Base-by-base conservation (phyloP, 495 filamentous ascomycete genomes). In the Letharia lupina region DNA sequence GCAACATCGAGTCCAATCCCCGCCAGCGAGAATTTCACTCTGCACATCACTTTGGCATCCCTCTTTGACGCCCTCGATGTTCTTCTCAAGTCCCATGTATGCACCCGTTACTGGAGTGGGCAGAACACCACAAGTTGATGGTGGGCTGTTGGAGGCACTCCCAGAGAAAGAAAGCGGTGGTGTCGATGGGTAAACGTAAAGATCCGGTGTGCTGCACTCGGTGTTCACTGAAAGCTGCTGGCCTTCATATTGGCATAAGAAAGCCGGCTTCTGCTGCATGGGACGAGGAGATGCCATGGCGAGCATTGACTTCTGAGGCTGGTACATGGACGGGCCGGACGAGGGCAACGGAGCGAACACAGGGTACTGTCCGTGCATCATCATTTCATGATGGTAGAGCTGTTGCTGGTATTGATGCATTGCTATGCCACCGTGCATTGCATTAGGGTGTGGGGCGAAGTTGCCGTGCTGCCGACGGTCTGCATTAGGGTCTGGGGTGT, bases 71-170 rank as follows among this genome's bases (percentile, higher is more conserved):
- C 88, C 87, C 71, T 92, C 87, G 64, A 91, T 82, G 67, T 84
- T 86, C 41, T 91, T 86, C 42, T 91, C 89, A 45, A 88, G 79
- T 7, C 84, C 77, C 72, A 91, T 88, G 77, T 92, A 92, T 78
- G 87, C 80, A 65, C 88, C 89, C 71, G 88, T 88, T 65, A 93
- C 78, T 33, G 94, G 93, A 15, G 93, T 96, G 58, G 87, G 88
- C 63, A 96, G 77, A 62, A 89, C 78, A 54, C 89, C 89, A 70
- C 83, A 88, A 74, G 83, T 90, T 8, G 85, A 86, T 39, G 91
- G 89, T 45, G 93, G 90, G 81, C 91, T 96, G 81, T 89, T 91
- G 76, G 91, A 88, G 58, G 84, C 82, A 77, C 93, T 96, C 63
- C 87, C 88, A 18, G 91, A 87, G 10, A 88, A 85, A 13, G 93